Evolutionary conservation across 139 green algal species (phyloP).

Genomic region (Volvox reticuliferus): DNA sequence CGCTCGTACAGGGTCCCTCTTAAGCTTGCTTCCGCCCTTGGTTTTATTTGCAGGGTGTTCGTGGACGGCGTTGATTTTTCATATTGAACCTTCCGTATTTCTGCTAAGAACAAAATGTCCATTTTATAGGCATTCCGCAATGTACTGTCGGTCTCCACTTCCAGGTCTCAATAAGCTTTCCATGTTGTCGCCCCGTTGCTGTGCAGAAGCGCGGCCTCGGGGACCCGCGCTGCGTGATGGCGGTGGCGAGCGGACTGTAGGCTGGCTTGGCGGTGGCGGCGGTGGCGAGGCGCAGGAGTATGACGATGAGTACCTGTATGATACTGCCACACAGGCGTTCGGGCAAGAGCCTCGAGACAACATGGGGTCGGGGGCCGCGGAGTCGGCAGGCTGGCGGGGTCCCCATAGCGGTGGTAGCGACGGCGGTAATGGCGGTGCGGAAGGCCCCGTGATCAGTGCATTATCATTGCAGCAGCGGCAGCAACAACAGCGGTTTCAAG

Average conservation of each 20-base stretch:
- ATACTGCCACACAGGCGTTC: conserved; percentile 2
- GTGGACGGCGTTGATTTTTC: too few relatives aligned
- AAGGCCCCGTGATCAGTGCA: background rate
- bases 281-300: background rate
- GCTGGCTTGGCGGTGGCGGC: background rate
- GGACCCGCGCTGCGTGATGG: background rate
- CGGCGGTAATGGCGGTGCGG: background rate
- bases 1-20: too few relatives aligned
- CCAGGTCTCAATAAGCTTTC: too few relatives aligned
- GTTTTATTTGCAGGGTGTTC: too few relatives aligned
- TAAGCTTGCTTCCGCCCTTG: too few relatives aligned
- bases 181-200: too few relatives aligned
- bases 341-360: background rate
- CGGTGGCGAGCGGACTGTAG: background rate
- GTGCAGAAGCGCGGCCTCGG: background rate
- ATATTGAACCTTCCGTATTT: too few relatives aligned
- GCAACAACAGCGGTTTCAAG: background rate
- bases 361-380: background rate
- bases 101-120: too few relatives aligned
- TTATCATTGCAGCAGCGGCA: background rate
- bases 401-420: background rate
- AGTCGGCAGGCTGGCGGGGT: background rate
- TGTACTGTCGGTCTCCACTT: too few relatives aligned
- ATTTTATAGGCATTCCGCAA: too few relatives aligned
- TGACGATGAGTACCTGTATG: background rate